A percentile compares a stretch with the other conserved stretches of the same genome.
phyloP scores from a whole-genome alignment of 2,329 filamentous ascomycete species.

The Aspergillus amoenus region DNA sequence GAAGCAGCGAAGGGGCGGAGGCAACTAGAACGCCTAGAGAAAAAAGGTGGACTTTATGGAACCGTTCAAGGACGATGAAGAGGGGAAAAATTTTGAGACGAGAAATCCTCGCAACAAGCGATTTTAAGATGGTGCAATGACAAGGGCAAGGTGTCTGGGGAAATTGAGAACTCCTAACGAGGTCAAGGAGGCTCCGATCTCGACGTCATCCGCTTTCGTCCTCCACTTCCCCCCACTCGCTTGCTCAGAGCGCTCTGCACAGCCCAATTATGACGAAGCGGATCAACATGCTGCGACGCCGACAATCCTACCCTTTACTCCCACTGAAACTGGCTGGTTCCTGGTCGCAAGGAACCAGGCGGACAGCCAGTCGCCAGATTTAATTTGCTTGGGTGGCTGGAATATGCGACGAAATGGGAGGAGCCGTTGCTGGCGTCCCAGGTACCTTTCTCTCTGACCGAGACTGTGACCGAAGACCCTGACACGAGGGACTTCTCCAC shows the following conservation, averaged over 20 bases:
- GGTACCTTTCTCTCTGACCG: background rate
- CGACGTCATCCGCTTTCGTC: constrained; percentile 9
- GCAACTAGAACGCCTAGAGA: background rate
- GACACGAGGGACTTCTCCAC: background rate
- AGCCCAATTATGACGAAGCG: constrained; percentile 9
- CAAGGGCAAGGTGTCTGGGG: background rate
- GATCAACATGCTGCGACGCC: background rate
- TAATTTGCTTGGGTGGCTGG: background rate
- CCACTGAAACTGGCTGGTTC: background rate
- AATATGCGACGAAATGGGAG: background rate
- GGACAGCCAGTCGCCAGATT: background rate
- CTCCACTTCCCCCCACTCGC: background rate
- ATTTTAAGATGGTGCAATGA: constrained; percentile 2
- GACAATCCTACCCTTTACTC: background rate
- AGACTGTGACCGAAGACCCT: background rate
- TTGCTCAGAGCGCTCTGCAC: background rate
- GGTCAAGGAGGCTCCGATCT: constrained; percentile 10
- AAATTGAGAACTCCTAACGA: background rate
- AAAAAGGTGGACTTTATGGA: background rate
- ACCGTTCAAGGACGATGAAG: constrained; percentile 2
- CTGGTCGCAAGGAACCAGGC: background rate
- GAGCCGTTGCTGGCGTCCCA: background rate
- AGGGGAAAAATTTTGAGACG: constrained; percentile 1
- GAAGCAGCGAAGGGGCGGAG: background rate
- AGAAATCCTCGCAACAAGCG: background rate